Evolutionary conservation across 106 monocot genomes (phyloP), one percentile per base, ranked within the genome.

Genomic region (Xerophyta viscosa): DNA sequence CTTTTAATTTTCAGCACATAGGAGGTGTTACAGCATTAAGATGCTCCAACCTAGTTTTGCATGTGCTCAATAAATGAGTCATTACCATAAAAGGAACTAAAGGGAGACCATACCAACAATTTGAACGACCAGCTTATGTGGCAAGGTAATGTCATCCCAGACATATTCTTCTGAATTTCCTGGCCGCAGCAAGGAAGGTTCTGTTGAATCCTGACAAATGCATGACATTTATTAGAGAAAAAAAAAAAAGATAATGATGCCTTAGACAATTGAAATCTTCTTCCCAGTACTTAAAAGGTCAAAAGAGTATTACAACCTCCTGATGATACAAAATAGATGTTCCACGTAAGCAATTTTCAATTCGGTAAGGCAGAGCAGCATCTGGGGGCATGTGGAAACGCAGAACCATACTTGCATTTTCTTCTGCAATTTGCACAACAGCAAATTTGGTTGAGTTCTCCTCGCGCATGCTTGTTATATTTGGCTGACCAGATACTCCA

Each of bases 91-190:
- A n/a, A n/a, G n/a, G n/a, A n/a, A 13, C 23, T 36, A 5, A 2
- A 64, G 37, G 11, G 14, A 54, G 26, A 7, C 52, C 74, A 52
- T 71, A 82, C 92, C 86, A 65, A 58, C 48, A 67, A 92, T 71
- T 33, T 81, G 67, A 30, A 92, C 67, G 57, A 83, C 68, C 46
- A 92, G 66, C 68, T 77, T 86, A 65, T 82, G 86, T 42, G 92
- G 86, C 50, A 79, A 68, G 56, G 63, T 92, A 47, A 86, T 54
- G 58, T 92, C 82, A 79, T 86, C 92, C 92, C 86, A 92, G 41
- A 62, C 76, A 76, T 86, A 92, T 12, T 77, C 79, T 22, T 62
- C 57, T 11, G 72, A 86, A 49, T 70, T 50, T 51, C 86, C 86
- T 64, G 92, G 39, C 12, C 24, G 41, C 59, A 92, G 54, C 13